Base-by-base conservation (phyloP, 345 rosid species). In the Corymbia maculata region DNA sequence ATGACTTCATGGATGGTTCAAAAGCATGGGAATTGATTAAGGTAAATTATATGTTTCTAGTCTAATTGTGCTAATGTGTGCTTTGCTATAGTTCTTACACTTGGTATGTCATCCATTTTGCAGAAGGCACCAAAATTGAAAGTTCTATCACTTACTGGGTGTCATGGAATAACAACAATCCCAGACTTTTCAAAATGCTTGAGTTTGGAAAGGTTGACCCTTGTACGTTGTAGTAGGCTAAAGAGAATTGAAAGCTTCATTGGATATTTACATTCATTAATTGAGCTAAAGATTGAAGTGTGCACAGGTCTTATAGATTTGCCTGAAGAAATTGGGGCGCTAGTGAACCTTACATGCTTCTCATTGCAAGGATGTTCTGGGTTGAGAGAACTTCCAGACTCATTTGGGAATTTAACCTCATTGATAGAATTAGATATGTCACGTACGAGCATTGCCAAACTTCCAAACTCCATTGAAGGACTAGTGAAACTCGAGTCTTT, bases 161-260 rank as follows among this genome's bases (percentile, higher is more conserved):
- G 68, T 13, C 30, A 61, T 28, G 68, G 68, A 32, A 26, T 59
- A 61, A 61, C 7, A 7, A 5, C 30, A 26, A 28, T 61, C 4
- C 68, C 7, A 0, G 4, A 61, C 32, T 61, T 61, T 3, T 61
- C 68, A 5, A 61, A 61, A 28, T 61, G 68, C 15, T 61, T 61
- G 68, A 3, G 16, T 61, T 61, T 28, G 6, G 8, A 12, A 8
- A 61, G 16, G 32, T 61, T 61, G 68, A 12, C 68, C 7, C 12
- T 61, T 3, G 32, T 2, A 61, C 2, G 30, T 0, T 61, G 15
- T 15, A 61, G 1, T 0, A 61, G 2, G 14, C 68, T 26, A 61
- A 28, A 61, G 30, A 28, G 68, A 12, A 61, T 61, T 0, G 4
- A 3, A 61, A 26, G 7, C 8, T 61, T 61, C 8, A 61, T 61